Percentiles rank a stretch among this genome's conserved stretches.
phyloP scores from a whole-genome alignment of 1,284 basidiomycete species.

The Phlebopus sp. region DNA sequence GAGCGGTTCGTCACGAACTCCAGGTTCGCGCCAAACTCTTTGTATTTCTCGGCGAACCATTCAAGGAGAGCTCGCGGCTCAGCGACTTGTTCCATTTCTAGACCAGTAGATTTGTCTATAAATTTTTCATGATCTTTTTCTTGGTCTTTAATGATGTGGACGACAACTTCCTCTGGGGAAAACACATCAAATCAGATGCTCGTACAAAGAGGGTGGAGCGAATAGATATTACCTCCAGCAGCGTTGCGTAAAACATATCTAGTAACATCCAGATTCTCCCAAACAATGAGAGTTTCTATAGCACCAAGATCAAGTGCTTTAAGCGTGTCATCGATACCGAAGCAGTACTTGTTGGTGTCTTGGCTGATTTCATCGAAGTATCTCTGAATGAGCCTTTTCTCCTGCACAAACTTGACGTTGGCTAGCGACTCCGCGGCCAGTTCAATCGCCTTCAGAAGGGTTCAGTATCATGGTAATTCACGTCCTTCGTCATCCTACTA shows the following conservation, averaged over 20 bases:
- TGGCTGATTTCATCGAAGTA: constrained; percentile 99
- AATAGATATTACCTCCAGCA: constrained; percentile 66
- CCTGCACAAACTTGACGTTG: constrained; percentile 99
- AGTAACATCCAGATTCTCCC: constrained; percentile 93
- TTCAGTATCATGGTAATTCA: constrained; percentile 9
- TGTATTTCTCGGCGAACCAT: constrained; percentile 99
- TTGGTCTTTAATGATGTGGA: constrained; percentile 78
- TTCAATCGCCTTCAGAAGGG: constrained; percentile 79
- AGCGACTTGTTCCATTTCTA: constrained; percentile 88
- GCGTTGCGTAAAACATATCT: constrained; percentile 87
- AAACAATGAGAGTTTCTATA: constrained; percentile 96
- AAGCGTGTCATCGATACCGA: constrained; percentile 96
- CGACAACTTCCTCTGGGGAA: constrained; percentile 71
- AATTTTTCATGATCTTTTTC: constrained; percentile 94
- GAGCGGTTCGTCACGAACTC: constrained; percentile 88
- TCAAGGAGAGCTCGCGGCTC: constrained; percentile 88
- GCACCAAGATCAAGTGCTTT: constrained; percentile 96
- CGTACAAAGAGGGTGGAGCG: not conserved
- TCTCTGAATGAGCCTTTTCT: constrained; percentile 95
- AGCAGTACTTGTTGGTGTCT: constrained; percentile 97
- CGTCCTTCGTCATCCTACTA: constrained; percentile 12
- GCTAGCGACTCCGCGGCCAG: constrained; percentile 92
- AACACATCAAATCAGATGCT: not conserved
- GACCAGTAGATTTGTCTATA: constrained; percentile 89
- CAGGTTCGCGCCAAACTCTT: constrained; percentile 92